Evolutionary conservation across 2,329 filamentous ascomycete genomes (phyloP).

Genomic region (Emydomyces testavorans): DNA sequence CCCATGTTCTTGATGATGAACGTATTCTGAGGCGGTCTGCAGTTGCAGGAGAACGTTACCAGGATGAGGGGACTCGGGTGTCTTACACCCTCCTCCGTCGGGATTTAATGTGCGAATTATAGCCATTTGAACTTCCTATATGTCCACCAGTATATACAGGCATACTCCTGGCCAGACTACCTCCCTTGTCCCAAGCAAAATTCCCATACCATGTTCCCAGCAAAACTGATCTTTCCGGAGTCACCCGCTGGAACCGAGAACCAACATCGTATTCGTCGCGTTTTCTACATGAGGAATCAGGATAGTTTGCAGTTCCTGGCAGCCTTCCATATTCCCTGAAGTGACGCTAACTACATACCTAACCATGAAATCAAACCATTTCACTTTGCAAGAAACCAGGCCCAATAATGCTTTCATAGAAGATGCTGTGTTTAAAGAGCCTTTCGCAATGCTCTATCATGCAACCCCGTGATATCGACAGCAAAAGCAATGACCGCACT

Average conservation of each 20-base stretch:
- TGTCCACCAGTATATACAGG: background rate
- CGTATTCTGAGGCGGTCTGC: background rate
- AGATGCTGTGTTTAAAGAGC: background rate
- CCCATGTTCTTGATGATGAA: background rate
- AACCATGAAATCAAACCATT: too few relatives aligned
- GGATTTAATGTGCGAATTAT: background rate
- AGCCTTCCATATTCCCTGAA: background rate
- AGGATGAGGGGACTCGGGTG: conserved; percentile 9
- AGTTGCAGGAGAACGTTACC: conserved; percentile 7
- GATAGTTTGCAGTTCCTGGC: background rate
- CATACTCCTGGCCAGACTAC: background rate
- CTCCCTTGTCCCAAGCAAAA: background rate
- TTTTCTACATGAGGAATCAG: conserved; percentile 2
- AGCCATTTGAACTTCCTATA: background rate
- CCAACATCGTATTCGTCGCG: conserved; percentile 8
- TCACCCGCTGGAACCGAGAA: conserved; percentile 6
- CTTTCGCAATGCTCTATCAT: too few relatives aligned
- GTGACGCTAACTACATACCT: too few relatives aligned
- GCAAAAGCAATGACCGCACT: too few relatives aligned
- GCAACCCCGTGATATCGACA: background rate
- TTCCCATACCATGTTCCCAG: conserved; percentile 6
- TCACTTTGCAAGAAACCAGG: background rate
- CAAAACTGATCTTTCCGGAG: conserved; percentile 8
- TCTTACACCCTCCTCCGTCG: conserved; percentile 9
- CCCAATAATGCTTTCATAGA: background rate